Percentiles rank a stretch among this genome's conserved stretches.
phyloP scores from a whole-genome alignment of 1,284 basidiomycete genomes.

The Trichosporon sp. region DNA sequence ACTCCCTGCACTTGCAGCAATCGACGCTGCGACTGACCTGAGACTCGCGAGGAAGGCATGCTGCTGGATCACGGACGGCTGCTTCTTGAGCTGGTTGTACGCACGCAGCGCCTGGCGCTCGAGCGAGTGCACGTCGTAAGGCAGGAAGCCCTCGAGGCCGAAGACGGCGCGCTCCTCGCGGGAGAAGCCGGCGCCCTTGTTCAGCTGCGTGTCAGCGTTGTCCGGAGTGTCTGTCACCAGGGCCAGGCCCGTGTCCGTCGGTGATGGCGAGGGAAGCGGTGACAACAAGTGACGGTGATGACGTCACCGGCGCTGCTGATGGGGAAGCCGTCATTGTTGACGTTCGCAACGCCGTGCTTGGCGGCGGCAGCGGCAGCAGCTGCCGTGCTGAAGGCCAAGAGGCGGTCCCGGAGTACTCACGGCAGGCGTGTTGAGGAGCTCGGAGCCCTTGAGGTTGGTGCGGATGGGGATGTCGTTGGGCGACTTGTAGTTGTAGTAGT shows the following conservation, averaged over 20 bases:
- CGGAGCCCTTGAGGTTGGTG: constrained; percentile 27
- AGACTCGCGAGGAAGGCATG: constrained; percentile 12
- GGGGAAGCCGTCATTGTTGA: not conserved
- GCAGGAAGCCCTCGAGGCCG: constrained; percentile 71
- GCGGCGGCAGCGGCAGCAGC: not conserved
- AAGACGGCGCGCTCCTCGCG: constrained; percentile 63
- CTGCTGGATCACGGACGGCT: constrained; percentile 29
- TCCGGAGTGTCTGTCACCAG: not conserved
- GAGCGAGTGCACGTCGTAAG: constrained; percentile 66
- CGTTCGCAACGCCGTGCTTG: not conserved
- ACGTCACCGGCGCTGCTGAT: not conserved
- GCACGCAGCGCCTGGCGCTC: constrained; percentile 67
- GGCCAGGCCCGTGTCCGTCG: not conserved
- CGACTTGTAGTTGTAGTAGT: constrained; percentile 17
- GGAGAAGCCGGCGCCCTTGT: constrained; percentile 66
- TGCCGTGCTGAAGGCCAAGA: too few species aligned
- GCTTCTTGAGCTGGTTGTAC: constrained; percentile 58
- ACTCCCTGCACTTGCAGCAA: not conserved
- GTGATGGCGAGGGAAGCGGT: not conserved
- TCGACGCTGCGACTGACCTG: not conserved
- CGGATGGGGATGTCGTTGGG: constrained; percentile 40
- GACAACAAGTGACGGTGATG: not conserved
- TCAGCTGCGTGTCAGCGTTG: constrained; percentile 25
- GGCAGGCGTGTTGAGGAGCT: constrained; percentile 42
- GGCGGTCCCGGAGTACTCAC: constrained; percentile 20